phyloP scores from a whole-genome alignment of 1,284 basidiomycete species.

The Tilletia horrida region DNA sequence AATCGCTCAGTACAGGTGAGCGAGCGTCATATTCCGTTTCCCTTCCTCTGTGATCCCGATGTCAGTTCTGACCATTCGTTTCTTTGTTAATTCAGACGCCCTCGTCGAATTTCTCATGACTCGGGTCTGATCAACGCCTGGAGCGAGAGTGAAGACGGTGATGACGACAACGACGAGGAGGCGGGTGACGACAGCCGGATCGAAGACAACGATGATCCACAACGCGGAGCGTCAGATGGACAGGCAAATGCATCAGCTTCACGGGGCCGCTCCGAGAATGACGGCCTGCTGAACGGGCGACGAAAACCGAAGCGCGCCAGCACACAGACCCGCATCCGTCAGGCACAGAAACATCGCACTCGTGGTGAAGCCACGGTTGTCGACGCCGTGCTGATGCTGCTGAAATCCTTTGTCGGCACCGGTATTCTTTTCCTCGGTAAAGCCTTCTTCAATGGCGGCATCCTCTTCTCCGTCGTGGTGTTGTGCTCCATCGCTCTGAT shows the following conservation, averaged over 20 bases:
- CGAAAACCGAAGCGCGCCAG: constrained; percentile 22
- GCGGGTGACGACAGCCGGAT: neutral
- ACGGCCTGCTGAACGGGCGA: constrained; percentile 19
- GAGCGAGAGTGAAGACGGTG: constrained; percentile 13
- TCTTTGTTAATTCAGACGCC: constrained; percentile 1
- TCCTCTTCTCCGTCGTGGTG: constrained; percentile 80
- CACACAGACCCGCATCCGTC: constrained; percentile 36
- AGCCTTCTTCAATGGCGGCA: constrained; percentile 93
- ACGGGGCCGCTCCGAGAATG: neutral
- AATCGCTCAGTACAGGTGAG: no score
- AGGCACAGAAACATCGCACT: constrained; percentile 37
- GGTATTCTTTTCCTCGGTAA: constrained; percentile 94
- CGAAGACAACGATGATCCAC: neutral
- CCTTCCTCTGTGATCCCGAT: neutral
- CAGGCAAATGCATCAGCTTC: neutral
- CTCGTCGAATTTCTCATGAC: neutral
- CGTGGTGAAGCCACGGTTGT: constrained; percentile 47
- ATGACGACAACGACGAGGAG: constrained; percentile 5
- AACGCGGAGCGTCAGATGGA: neutral
- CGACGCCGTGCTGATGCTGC: constrained; percentile 54
- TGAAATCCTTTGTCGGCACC: constrained; percentile 92
- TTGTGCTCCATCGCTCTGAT: constrained; percentile 79
- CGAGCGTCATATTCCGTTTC: no score
- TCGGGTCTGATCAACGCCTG: constrained; percentile 9
- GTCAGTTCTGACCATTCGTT: no score